Evolutionary conservation across 192 early-diverging fungal species (phyloP).

Genomic region (Rhizophagus clarus): DNA sequence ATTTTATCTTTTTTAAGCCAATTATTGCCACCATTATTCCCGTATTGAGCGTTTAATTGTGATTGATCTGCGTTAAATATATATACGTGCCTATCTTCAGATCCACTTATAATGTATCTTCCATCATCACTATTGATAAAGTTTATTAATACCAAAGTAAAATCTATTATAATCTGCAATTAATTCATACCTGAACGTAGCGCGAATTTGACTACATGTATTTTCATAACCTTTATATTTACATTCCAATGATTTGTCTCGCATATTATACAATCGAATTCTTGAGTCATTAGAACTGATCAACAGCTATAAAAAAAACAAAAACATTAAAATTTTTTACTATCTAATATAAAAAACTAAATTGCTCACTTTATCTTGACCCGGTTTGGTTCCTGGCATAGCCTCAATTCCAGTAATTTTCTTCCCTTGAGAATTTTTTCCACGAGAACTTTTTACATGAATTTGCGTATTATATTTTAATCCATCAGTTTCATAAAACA

Average conservation of each 20-base stretch:
- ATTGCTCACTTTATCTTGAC: slow-evolving; percentile 53
- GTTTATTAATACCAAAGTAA: neutral
- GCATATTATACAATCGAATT: slow-evolving; percentile 76
- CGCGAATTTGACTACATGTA: slow-evolving; percentile 68
- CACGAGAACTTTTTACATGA: slow-evolving; percentile 61
- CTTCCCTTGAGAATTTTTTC: slow-evolving; percentile 60
- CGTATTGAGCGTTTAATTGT: slow-evolving; percentile 37
- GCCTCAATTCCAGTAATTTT: slow-evolving; percentile 86
- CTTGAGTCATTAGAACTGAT: slow-evolving; percentile 84
- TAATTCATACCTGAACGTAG: slow-evolving; percentile 60
- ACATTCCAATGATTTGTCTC: slow-evolving; percentile 72
- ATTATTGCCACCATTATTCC: slow-evolving; percentile 24
- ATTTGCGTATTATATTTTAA: slow-evolving; percentile 85
- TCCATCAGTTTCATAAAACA: slow-evolving; percentile 82
- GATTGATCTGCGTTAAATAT: slow-evolving; percentile 66
- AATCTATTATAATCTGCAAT: neutral
- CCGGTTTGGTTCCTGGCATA: slow-evolving; percentile 55
- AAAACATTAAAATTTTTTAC: neutral
- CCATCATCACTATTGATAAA: slow-evolving; percentile 60
- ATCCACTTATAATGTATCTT: slow-evolving; percentile 78
- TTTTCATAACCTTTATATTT: slow-evolving; percentile 85
- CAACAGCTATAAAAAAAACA: slow-evolving; percentile 40
- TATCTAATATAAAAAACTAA: neutral
- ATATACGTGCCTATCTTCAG: slow-evolving; percentile 77
- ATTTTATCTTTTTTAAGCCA: slow-evolving; percentile 35